Evolutionary conservation across 2,329 filamentous ascomycete species (phyloP), one percentile per base, ranked within the genome.

Genomic region (Fusarium duplospermum): DNA sequence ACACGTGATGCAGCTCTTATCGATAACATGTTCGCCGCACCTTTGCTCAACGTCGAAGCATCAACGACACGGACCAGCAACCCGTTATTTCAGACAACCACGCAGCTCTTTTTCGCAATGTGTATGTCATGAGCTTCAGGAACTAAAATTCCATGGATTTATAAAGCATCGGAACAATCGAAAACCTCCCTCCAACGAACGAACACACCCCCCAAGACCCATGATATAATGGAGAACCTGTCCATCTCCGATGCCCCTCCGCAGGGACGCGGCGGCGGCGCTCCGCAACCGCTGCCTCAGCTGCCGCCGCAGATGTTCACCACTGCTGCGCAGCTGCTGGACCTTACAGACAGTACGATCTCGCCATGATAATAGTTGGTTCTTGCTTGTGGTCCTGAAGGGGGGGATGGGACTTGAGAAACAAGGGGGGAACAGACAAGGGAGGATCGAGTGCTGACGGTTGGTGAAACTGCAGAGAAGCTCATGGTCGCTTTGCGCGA

Each of bases 231-330:
- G 88, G 88, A 90, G 82, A 87, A 87, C 77, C 84, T 88, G 72
- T 84, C 81, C 73, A 84, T 89, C 75, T 83, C 86, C 75, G 88
- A 89, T 76, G 80, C 82, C 73, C 83, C 86, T 79, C 85, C 83
- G 69, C 83, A 82, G 66, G 83, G 82, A 73, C 82, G 81, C 36
- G 80, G 80, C 38, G 79, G 78, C 74, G 79, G 78, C 73, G 65
- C 68, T 27, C 85, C 84, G 33, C 89, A 90, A 59, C 83, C 86
- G 64, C 85, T 87, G 57, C 84, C 87, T 73, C 93, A 94, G 83
- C 86, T 96, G 42, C 94, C 94, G 16, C 95, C 95, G 69, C 96
- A 99, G 87, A 98, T 98, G 93, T 99, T 99, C 86, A 97, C 96
- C 20, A 99, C 96, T 35, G 96, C 96, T 35, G 95, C 96, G 64